Evolutionary conservation across 441 rosid genomes (phyloP).

Genomic region (Populus hybrid): DNA sequence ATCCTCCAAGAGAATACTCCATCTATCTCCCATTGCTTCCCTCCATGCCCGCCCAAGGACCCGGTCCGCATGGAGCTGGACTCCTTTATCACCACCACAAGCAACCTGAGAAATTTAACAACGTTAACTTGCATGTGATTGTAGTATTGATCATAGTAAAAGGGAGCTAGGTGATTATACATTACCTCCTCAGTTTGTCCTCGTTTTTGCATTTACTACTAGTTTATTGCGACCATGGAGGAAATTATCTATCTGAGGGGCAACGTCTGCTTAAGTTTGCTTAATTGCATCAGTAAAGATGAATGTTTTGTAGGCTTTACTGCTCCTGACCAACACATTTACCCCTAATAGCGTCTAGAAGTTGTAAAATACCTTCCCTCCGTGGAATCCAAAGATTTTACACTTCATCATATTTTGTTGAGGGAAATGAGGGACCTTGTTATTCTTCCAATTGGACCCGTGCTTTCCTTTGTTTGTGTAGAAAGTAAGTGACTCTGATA

Average conservation of each 20-base stretch:
- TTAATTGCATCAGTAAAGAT: constrained; percentile 41
- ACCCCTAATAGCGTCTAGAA: constrained; percentile 81
- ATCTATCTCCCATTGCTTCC: constrained; percentile 87
- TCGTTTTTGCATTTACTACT: constrained; percentile 44
- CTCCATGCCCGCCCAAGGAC: constrained; percentile 94
- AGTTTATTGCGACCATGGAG: constrained; percentile 80
- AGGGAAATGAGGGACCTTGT: constrained; percentile 72
- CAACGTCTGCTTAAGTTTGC: constrained; percentile 35
- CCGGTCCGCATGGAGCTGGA: constrained; percentile 73
- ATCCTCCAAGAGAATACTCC: constrained; percentile 88
- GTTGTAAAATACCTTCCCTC: constrained; percentile 69
- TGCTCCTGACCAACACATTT: constrained; percentile 49
- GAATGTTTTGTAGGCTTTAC: constrained; percentile 40
- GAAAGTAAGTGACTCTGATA: constrained; percentile 76
- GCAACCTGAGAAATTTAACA: constrained; percentile 41
- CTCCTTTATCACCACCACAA: constrained; percentile 59
- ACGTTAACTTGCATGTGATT: neutral
- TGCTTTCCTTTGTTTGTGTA: constrained; percentile 77
- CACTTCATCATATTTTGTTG: constrained; percentile 56
- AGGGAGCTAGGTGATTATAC: neutral
- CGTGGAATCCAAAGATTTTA: constrained; percentile 76
- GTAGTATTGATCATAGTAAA: neutral
- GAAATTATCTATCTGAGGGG: constrained; percentile 55
- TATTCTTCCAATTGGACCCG: constrained; percentile 92
- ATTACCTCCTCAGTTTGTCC: constrained; percentile 60